Conservation (phyloP, 148 eudicot genomes). For the Drosera capensis region DNA sequence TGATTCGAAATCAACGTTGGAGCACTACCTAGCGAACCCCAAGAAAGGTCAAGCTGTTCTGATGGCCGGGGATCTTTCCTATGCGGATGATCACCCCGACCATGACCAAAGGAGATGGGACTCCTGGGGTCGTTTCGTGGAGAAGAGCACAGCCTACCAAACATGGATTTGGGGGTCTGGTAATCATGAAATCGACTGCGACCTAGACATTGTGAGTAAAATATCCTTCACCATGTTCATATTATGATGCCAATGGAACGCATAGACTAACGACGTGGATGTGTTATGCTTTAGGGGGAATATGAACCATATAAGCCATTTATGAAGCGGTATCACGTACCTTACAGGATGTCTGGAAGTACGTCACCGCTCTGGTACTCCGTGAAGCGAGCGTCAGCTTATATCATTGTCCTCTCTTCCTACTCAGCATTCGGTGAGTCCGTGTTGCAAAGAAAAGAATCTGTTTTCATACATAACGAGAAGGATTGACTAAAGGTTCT, state of each 20-base stretch:
- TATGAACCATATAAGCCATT: slow-evolving; percentile 16
- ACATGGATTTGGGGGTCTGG: slow-evolving; percentile 30
- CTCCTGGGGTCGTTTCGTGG: slow-evolving; percentile 16
- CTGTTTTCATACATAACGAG: no score
- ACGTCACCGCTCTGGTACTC: slow-evolving; percentile 63
- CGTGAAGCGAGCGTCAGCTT: slow-evolving; percentile 38
- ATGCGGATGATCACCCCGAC: slow-evolving; percentile 14
- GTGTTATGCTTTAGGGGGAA: slow-evolving; percentile 12
- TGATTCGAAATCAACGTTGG: slow-evolving; percentile 14
- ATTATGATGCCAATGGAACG: not conserved
- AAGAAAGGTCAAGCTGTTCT: slow-evolving; percentile 13
- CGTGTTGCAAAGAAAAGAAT: not conserved
- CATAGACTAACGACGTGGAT: not conserved
- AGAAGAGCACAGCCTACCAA: slow-evolving; percentile 16
- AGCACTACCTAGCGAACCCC: slow-evolving; percentile 15
- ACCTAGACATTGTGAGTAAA: slow-evolving; percentile 15
- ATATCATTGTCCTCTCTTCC: slow-evolving; percentile 47
- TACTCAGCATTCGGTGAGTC: slow-evolving; percentile 53
- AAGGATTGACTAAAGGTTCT: not conserved
- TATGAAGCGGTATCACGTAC: slow-evolving; percentile 12
- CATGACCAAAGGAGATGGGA: slow-evolving; percentile 19
- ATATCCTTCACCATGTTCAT: not conserved
- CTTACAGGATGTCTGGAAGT: slow-evolving; percentile 18
- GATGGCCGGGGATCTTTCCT: slow-evolving; percentile 20
- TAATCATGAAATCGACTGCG: slow-evolving; percentile 22